These are phyloP conservation scores for Cladophialophora carrionii DNA, from an alignment of 2,329 filamentous ascomycete genomes.

Conservation along the genomic window DNA sequence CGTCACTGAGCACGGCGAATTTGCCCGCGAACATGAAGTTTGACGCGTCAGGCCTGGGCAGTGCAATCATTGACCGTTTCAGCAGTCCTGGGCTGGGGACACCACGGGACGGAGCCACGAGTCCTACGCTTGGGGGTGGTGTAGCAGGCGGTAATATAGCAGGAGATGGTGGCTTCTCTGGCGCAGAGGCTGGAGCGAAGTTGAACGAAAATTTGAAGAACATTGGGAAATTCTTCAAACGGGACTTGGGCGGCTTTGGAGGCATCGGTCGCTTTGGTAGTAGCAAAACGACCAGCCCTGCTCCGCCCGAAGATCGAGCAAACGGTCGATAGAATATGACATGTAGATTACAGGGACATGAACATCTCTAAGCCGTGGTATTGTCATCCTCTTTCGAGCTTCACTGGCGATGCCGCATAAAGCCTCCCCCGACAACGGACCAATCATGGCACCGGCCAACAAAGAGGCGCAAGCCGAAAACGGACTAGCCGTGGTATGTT, in stretches of 20 bases:
- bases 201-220: conserved; percentile 94
- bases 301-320: conserved; percentile 33
- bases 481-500: not conserved
- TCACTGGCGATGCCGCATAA: not conserved
- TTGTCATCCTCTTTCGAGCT: too few species aligned
- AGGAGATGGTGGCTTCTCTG: conserved; percentile 40
- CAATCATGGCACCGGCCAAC: not conserved
- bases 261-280: conserved; percentile 62
- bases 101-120: conserved; percentile 49
- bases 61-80: conserved; percentile 68
- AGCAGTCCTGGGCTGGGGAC: conserved; percentile 80
- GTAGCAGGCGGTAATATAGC: conserved; percentile 34
- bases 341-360: not conserved
- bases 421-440: not conserved
- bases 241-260: conserved; percentile 79
- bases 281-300: conserved; percentile 36
- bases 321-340: conserved; percentile 21
- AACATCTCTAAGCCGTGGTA: not conserved
- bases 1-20: conserved; percentile 51
- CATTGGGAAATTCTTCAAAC: conserved; percentile 92
- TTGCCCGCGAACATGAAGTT: conserved; percentile 62
- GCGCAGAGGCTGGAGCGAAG: conserved; percentile 62
- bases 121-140: conserved; percentile 38
- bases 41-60: conserved; percentile 79
- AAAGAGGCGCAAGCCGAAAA: not conserved